Percentiles rank a stretch among this genome's conserved stretches.
Conservation (phyloP, 2,329 filamentous ascomycete genomes). For the Dendrostoma leiphaemia region DNA sequence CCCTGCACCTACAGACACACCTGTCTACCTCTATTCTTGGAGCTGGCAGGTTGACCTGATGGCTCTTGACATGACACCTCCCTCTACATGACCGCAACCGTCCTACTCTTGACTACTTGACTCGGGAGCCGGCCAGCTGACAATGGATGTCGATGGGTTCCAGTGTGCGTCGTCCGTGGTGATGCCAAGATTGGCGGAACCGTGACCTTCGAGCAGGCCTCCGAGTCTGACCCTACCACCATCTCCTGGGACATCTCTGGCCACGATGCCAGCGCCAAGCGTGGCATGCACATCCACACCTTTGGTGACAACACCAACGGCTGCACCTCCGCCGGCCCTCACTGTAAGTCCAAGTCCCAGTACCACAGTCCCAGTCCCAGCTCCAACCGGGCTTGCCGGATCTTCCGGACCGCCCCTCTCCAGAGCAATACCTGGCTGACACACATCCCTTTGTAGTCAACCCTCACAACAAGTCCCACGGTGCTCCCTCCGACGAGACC, state of each 20-base stretch:
- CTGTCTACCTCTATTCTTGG: not conserved
- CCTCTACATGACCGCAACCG: not conserved
- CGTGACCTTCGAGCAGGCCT: slow-evolving; percentile 90
- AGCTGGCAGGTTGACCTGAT: not conserved
- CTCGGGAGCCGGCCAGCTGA: slow-evolving; percentile 6
- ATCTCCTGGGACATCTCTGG: slow-evolving; percentile 91
- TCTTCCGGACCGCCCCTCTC: too few relatives aligned
- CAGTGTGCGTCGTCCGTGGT: slow-evolving; percentile 96
- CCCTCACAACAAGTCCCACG: slow-evolving; percentile 89
- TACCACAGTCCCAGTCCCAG: too few relatives aligned
- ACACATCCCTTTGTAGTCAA: slow-evolving; percentile 66
- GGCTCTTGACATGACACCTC: too few relatives aligned
- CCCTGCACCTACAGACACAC: too few relatives aligned
- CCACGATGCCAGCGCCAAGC: slow-evolving; percentile 91
- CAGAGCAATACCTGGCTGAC: too few relatives aligned
- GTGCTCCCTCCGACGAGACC: slow-evolving; percentile 75
- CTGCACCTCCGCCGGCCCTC: slow-evolving; percentile 96
- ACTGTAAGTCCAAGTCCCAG: slow-evolving; percentile 73
- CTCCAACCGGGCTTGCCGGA: too few relatives aligned
- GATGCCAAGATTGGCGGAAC: slow-evolving; percentile 94
- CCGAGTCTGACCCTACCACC: slow-evolving; percentile 78
- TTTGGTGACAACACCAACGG: slow-evolving; percentile 99
- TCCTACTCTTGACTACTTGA: not conserved
- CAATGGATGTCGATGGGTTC: slow-evolving; percentile 15
- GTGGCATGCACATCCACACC: slow-evolving; percentile 97